phyloP scores from a whole-genome alignment of 2,329 filamentous ascomycete genomes.

The Monilinia aucupariae region DNA sequence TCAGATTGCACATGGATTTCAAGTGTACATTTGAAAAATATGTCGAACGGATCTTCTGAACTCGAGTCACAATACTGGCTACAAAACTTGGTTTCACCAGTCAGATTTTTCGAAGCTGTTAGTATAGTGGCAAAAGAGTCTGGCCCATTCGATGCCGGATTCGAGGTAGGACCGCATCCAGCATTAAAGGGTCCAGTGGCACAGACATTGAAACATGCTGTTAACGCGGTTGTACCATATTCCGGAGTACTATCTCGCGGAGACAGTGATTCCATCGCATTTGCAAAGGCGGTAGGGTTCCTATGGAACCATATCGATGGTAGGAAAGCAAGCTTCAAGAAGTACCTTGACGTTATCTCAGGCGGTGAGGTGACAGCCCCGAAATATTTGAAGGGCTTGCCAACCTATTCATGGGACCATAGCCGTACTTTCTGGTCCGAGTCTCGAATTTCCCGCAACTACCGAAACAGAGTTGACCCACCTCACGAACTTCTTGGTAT shows the following conservation, averaged over 20 bases:
- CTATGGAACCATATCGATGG: background rate
- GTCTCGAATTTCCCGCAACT: conserved; percentile 42
- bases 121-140: background rate
- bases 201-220: background rate
- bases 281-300: background rate
- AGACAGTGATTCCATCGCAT: conserved; percentile 3
- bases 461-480: conserved; percentile 41
- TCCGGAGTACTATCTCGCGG: conserved; percentile 1
- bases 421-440: conserved; percentile 48
- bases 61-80: conserved; percentile 41
- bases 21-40: conserved; percentile 35
- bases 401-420: conserved; percentile 51
- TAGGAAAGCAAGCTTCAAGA: background rate
- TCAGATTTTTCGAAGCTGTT: conserved; percentile 35
- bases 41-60: background rate
- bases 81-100: conserved; percentile 41
- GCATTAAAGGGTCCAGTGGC: conserved; percentile 16
- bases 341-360: conserved; percentile 1
- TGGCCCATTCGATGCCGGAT: background rate
- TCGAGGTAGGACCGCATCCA: conserved; percentile 22
- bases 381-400: conserved; percentile 40
- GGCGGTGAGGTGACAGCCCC: background rate
- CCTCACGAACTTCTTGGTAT: conserved; percentile 38
- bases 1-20: conserved; percentile 35
- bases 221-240: conserved; percentile 3